These are phyloP conservation scores for Stemphylium beticola DNA, from an alignment of 2,329 filamentous ascomycete species.

Conservation along the genomic window DNA sequence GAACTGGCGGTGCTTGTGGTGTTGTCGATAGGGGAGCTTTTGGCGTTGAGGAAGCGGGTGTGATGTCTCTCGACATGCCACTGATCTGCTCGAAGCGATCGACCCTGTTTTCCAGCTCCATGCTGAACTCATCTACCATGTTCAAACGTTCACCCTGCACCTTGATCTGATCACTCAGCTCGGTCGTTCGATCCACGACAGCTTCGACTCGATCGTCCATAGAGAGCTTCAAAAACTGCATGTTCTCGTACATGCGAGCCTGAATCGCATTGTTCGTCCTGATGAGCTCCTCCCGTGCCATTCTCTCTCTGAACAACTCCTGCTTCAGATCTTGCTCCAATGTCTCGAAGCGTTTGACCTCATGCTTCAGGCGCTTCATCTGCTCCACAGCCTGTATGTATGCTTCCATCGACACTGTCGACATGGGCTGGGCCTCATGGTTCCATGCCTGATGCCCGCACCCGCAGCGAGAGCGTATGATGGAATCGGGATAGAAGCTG, in stretches of 20 bases:
- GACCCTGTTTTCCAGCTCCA: slow-evolving; percentile 49
- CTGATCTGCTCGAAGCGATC: slow-evolving; percentile 41
- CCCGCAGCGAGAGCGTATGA: slow-evolving; percentile 51
- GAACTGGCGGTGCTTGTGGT: slow-evolving; percentile 33
- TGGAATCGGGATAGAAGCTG: slow-evolving; percentile 50
- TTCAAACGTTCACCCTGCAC: slow-evolving; percentile 44
- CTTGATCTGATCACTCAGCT: slow-evolving; percentile 47
- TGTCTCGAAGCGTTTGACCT: slow-evolving; percentile 41
- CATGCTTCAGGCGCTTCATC: slow-evolving; percentile 43
- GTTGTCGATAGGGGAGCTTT: slow-evolving; percentile 29
- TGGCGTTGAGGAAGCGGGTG: slow-evolving; percentile 39
- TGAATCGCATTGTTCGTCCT: slow-evolving; percentile 43
- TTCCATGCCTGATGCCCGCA: slow-evolving; percentile 58
- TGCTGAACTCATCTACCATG: slow-evolving; percentile 49
- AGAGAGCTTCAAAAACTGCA: slow-evolving; percentile 46
- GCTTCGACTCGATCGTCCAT: slow-evolving; percentile 51
- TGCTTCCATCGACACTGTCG: slow-evolving; percentile 45
- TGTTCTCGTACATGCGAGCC: slow-evolving; percentile 47
- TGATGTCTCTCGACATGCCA: slow-evolving; percentile 36
- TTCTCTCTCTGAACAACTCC: slow-evolving; percentile 44
- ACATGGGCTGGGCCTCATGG: slow-evolving; percentile 48
- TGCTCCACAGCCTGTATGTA: slow-evolving; percentile 46
- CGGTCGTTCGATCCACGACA: slow-evolving; percentile 49
- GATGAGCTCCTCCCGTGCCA: slow-evolving; percentile 44
- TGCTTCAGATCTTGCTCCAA: slow-evolving; percentile 48